Conservation (phyloP, 192 early-diverging fungal species). For the Coemansia sp. region DNA sequence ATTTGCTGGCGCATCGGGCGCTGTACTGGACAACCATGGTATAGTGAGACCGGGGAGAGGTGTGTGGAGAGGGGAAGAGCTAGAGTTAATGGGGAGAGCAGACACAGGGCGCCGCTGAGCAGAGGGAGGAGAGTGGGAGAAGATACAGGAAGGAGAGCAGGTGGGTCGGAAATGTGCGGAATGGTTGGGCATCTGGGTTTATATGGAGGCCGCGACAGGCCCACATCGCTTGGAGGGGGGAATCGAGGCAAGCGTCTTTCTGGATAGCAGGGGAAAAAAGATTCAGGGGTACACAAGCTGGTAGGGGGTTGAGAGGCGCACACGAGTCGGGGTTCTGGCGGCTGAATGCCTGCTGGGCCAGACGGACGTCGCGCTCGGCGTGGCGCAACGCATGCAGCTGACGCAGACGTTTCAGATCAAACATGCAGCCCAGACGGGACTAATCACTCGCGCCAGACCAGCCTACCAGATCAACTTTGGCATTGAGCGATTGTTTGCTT, state of each 20-base stretch:
- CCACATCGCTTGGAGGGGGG: not conserved
- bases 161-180: not conserved
- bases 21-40: conserved; percentile 50
- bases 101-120: not conserved
- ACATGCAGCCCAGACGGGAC: not conserved
- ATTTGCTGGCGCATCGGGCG: conserved; percentile 12
- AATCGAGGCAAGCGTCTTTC: not conserved
- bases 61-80: not conserved
- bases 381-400: conserved; percentile 2
- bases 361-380: not conserved
- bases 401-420: conserved; percentile 6
- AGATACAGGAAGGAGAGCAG: not conserved
- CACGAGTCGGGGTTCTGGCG: not conserved
- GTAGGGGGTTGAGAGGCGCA: not conserved
- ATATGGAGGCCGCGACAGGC: not conserved
- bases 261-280: not conserved
- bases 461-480: not conserved
- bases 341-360: not conserved
- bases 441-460: conserved; percentile 4
- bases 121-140: not conserved
- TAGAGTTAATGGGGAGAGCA: not conserved
- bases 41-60: not conserved
- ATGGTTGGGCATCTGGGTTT: not conserved
- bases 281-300: not conserved
- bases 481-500: not conserved